phyloP scores from a whole-genome alignment of 2,329 filamentous ascomycete genomes.

The Aspergillus persii region DNA sequence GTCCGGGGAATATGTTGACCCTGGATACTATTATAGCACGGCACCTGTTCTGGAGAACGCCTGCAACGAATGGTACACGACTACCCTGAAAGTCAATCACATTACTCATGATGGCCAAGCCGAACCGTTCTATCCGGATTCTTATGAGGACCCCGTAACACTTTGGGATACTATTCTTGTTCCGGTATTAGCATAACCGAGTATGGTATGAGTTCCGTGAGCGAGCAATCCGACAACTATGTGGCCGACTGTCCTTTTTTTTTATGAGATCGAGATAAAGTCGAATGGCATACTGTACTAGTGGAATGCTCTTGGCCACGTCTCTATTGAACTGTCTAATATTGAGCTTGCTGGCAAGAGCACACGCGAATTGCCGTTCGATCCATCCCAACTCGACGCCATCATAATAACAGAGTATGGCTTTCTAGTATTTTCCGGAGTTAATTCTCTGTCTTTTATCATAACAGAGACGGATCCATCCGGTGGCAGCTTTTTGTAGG shows the following conservation, averaged over 20 bases:
- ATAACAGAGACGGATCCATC: slow-evolving; percentile 29
- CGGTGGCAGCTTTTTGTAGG: slow-evolving; percentile 27
- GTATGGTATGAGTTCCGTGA: slow-evolving; percentile 29
- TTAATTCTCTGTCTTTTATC: slow-evolving; percentile 32
- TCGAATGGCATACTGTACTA: slow-evolving; percentile 34
- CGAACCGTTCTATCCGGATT: slow-evolving; percentile 31
- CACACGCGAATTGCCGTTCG: slow-evolving; percentile 28
- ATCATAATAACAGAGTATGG: slow-evolving; percentile 30
- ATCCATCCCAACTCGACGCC: slow-evolving; percentile 38
- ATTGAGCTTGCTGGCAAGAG: slow-evolving; percentile 20
- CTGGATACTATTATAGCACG: slow-evolving; percentile 30
- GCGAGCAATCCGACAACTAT: slow-evolving; percentile 30
- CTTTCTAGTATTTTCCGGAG: slow-evolving; percentile 36
- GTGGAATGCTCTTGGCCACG: slow-evolving; percentile 36
- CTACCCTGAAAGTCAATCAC: slow-evolving; percentile 27
- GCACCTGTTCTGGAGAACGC: slow-evolving; percentile 34
- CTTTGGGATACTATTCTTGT: slow-evolving; percentile 33
- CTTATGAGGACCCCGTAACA: slow-evolving; percentile 36
- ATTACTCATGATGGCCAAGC: slow-evolving; percentile 19
- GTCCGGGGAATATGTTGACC: slow-evolving; percentile 29
- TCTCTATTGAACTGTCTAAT: slow-evolving; percentile 28
- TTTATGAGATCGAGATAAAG: slow-evolving; percentile 34
- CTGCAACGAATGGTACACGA: slow-evolving; percentile 33
- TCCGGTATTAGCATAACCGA: slow-evolving; percentile 35
- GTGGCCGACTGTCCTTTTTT: slow-evolving; percentile 35